Percentiles rank a stretch among this genome's conserved stretches.
Conservation (phyloP, 257 asterid species). For the Solanum peruvianum region DNA sequence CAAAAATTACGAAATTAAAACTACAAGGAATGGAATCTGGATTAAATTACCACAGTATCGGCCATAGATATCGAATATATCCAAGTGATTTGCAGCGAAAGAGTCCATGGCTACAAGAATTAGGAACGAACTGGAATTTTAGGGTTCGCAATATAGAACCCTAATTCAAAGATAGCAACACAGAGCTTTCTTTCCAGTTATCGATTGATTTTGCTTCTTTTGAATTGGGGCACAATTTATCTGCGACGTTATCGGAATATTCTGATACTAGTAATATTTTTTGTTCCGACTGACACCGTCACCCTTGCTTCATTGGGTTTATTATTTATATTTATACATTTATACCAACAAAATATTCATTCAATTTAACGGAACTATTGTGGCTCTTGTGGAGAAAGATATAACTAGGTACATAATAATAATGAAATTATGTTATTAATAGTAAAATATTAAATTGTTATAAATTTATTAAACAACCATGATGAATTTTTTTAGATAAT, state of each 20-base stretch:
- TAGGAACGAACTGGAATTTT: neutral
- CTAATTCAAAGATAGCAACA: neutral
- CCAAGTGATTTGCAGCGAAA: conserved; percentile 17
- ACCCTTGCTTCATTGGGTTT: neutral
- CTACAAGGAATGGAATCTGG: neutral
- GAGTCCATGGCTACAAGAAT: conserved; percentile 33
- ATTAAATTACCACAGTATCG: conserved; percentile 54
- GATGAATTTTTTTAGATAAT: no score
- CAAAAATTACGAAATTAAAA: neutral
- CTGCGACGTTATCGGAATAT: neutral
- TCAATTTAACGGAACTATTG: neutral
- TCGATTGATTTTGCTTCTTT: neutral
- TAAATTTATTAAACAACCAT: no score
- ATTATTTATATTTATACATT: neutral
- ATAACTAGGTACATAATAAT: neutral
- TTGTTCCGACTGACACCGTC: neutral
- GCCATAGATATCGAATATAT: conserved; percentile 47
- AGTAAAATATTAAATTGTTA: neutral
- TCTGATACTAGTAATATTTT: neutral
- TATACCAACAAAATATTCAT: neutral
- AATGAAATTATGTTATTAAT: neutral
- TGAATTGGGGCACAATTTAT: neutral
- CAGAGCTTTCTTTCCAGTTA: neutral
- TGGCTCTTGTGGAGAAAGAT: neutral
- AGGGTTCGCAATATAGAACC: neutral